Evolutionary conservation across 2,329 filamentous ascomycete species (phyloP).

Genomic region (Colletotrichum echinochloae): DNA sequence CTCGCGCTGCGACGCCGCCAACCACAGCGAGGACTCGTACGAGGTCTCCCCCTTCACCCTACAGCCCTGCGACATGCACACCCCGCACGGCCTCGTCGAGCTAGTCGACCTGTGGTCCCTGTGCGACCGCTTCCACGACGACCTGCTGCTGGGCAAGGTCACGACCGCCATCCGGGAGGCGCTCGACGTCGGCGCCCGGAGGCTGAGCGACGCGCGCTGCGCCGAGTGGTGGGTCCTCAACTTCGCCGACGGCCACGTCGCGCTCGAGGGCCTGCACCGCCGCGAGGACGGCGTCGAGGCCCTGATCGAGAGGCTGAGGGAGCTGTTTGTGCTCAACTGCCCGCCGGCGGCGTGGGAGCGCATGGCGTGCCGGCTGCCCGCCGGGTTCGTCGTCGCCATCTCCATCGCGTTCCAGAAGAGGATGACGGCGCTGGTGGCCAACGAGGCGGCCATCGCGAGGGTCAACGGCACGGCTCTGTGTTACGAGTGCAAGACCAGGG

Average conservation of each 20-base stretch:
- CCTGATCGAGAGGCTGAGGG: conserved; percentile 5
- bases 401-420: conserved; percentile 36
- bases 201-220: conserved; percentile 18
- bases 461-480: conserved; percentile 31
- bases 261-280: conserved; percentile 24
- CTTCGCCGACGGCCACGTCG: conserved; percentile 30
- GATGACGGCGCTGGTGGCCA: conserved; percentile 25
- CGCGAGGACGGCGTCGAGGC: conserved; percentile 20
- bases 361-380: conserved; percentile 19
- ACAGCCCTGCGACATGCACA: conserved; percentile 36
- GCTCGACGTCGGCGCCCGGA: conserved; percentile 23
- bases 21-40: conserved; percentile 28
- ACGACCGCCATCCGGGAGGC: conserved; percentile 35
- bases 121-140: conserved; percentile 34
- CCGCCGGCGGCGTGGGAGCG: conserved; percentile 22
- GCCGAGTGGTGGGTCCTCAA: conserved; percentile 35
- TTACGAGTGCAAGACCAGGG: conserved; percentile 37
- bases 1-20: conserved; percentile 21
- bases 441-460: conserved; percentile 33
- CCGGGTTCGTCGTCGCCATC: conserved; percentile 21
- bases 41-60: conserved; percentile 36
- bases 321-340: conserved; percentile 28
- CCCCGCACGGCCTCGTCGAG: conserved; percentile 30
- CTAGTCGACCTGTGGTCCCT: conserved; percentile 36
- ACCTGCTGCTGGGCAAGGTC: conserved; percentile 30